A percentile compares a stretch with the other conserved stretches of the same genome.
Evolutionary conservation across 495 filamentous ascomycete genomes (phyloP).

Genomic region (Penicillium desertorum): DNA sequence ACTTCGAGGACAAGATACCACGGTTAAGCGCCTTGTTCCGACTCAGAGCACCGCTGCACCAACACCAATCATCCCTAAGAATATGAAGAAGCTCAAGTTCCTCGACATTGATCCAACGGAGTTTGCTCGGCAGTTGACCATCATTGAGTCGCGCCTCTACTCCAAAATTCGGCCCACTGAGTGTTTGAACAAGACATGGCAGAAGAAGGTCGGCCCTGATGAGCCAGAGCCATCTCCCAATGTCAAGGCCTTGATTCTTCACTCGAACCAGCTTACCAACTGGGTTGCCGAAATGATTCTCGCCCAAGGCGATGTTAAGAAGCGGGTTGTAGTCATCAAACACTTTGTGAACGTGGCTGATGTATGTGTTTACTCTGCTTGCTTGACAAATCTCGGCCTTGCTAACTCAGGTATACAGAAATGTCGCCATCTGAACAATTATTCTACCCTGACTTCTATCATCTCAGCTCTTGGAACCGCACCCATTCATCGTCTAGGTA

Average conservation of each 20-base stretch:
- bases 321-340: constrained; percentile 95
- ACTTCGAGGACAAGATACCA: constrained; percentile 79
- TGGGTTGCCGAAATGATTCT: constrained; percentile 99
- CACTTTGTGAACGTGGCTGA: constrained; percentile 97
- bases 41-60: constrained; percentile 78
- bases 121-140: constrained; percentile 93
- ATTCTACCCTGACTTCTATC: constrained; percentile 96
- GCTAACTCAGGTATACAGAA: constrained; percentile 55
- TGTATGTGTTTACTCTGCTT: constrained; percentile 43
- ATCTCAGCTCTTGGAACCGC: constrained; percentile 93
- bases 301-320: constrained; percentile 88
- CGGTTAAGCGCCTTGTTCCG: constrained; percentile 81
- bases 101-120: constrained; percentile 94
- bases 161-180: constrained; percentile 93
- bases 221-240: constrained; percentile 91
- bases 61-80: constrained; percentile 90
- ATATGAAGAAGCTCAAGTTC: constrained; percentile 99
- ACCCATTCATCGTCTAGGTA: constrained; percentile 86
- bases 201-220: constrained; percentile 80
- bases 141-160: constrained; percentile 93
- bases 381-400: neutral
- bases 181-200: constrained; percentile 97
- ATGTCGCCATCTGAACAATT: constrained; percentile 93
- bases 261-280: constrained; percentile 97
- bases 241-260: constrained; percentile 92